Conservation (phyloP, 495 filamentous ascomycete species). For the Platismatia glauca region DNA sequence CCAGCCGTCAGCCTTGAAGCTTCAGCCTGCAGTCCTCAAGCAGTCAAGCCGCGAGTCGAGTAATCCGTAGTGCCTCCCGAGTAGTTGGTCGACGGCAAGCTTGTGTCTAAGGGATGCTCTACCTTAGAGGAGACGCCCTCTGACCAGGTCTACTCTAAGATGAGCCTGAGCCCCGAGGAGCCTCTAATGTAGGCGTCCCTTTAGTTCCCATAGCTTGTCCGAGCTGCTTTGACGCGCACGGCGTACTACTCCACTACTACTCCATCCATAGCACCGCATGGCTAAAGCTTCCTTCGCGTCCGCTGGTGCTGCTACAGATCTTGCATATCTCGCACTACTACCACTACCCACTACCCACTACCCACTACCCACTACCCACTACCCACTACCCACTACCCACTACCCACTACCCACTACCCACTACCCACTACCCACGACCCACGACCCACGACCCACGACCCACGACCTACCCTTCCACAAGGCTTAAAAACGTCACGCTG, state of each 20-base stretch:
- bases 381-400: not conserved
- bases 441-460: not conserved
- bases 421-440: not conserved
- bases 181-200: not conserved
- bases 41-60: too few relatives aligned
- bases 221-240: constrained; percentile 3
- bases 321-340: not conserved
- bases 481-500: not conserved
- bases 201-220: constrained; percentile 2
- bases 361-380: not conserved
- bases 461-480: not conserved
- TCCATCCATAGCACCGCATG: too few relatives aligned
- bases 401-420: not conserved
- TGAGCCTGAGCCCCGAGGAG: too few relatives aligned
- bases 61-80: too few relatives aligned
- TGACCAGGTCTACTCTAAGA: too few relatives aligned
- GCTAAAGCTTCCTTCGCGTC: constrained; percentile 2
- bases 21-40: too few relatives aligned
- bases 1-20: too few relatives aligned
- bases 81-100: too few relatives aligned
- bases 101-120: too few relatives aligned
- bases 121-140: too few relatives aligned
- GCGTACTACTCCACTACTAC: too few relatives aligned
- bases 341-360: not conserved
- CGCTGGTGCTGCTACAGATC: not conserved